phyloP scores from a whole-genome alignment of 2,329 filamentous ascomycete species.

The Myriangium duriaei region DNA sequence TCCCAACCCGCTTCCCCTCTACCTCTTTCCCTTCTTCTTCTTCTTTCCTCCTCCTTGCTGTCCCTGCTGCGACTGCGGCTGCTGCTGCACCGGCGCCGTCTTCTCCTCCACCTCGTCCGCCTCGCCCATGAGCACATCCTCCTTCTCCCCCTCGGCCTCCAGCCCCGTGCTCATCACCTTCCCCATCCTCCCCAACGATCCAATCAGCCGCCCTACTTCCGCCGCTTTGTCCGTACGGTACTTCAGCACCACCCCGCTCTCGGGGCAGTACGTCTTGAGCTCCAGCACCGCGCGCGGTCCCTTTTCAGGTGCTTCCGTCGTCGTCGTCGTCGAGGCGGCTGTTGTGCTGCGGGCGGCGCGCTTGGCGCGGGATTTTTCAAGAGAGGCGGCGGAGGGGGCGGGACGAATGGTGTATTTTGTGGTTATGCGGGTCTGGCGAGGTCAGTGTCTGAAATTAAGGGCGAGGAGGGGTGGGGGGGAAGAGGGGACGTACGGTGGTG shows the following conservation, averaged over 20 bases:
- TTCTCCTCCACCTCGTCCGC: slow-evolving; percentile 21
- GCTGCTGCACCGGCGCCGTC: slow-evolving; percentile 11
- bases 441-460: slow-evolving; percentile 1
- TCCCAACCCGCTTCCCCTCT: too few relatives aligned
- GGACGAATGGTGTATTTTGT: slow-evolving; percentile 70
- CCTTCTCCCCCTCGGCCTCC: slow-evolving; percentile 23
- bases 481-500: slow-evolving; percentile 50
- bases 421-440: slow-evolving; percentile 66
- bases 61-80: not conserved
- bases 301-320: slow-evolving; percentile 26
- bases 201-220: slow-evolving; percentile 74
- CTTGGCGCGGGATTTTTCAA: slow-evolving; percentile 15
- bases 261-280: slow-evolving; percentile 81
- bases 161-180: slow-evolving; percentile 44
- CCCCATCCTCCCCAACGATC: slow-evolving; percentile 63
- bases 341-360: slow-evolving; percentile 10
- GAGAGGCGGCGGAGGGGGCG: slow-evolving; percentile 21
- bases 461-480: slow-evolving; percentile 1
- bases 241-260: slow-evolving; percentile 70
- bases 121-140: slow-evolving; percentile 3
- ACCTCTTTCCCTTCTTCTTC: slow-evolving; percentile 37
- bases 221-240: slow-evolving; percentile 85
- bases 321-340: slow-evolving; percentile 14
- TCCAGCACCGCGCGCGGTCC: slow-evolving; percentile 57
- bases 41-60: slow-evolving; percentile 28